Percentiles rank a stretch among this genome's conserved stretches.
Evolutionary conservation across 225 moss, liverwort and hornwort genomes (phyloP).

Genomic region (Bryoerythrophyllum caledonicum): DNA sequence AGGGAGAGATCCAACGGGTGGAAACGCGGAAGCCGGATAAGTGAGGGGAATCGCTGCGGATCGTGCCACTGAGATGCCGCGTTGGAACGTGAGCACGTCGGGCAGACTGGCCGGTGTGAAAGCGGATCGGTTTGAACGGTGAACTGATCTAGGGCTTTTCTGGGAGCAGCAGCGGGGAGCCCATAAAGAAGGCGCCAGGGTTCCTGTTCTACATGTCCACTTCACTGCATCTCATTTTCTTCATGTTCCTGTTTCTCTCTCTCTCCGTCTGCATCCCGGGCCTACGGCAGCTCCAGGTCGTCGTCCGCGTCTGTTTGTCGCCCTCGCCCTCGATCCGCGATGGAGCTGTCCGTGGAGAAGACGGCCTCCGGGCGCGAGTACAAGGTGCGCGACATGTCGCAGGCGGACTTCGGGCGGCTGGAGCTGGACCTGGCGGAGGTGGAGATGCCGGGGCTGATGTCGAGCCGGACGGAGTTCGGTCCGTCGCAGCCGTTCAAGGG

Average conservation of each 20-base stretch:
- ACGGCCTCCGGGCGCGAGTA: constrained; percentile 81
- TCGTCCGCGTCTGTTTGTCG: not conserved
- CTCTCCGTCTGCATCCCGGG: not conserved
- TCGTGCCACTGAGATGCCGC: not conserved
- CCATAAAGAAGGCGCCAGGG: constrained; percentile 22
- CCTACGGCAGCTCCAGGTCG: constrained; percentile 5
- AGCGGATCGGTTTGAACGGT: not conserved
- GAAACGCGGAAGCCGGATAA: too few species aligned
- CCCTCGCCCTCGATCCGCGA: not conserved
- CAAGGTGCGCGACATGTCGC: constrained; percentile 88
- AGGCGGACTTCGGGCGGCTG: constrained; percentile 94
- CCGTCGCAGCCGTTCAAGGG: constrained; percentile 86
- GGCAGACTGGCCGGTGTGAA: not conserved
- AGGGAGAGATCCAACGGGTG: too few species aligned
- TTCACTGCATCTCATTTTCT: too few species aligned
- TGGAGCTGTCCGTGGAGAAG: constrained; percentile 92
- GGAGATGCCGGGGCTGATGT: constrained; percentile 89
- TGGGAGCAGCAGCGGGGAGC: too few species aligned
- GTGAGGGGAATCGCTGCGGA: not conserved
- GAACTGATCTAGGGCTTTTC: not conserved
- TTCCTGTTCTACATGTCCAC: not conserved
- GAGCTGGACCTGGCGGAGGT: constrained; percentile 97
- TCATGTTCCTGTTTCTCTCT: too few species aligned
- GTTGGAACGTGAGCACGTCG: not conserved
- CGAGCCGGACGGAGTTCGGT: constrained; percentile 78